Evolutionary conservation across 306 rosid species (phyloP).

Genomic region (Trichosanthes truncata): DNA sequence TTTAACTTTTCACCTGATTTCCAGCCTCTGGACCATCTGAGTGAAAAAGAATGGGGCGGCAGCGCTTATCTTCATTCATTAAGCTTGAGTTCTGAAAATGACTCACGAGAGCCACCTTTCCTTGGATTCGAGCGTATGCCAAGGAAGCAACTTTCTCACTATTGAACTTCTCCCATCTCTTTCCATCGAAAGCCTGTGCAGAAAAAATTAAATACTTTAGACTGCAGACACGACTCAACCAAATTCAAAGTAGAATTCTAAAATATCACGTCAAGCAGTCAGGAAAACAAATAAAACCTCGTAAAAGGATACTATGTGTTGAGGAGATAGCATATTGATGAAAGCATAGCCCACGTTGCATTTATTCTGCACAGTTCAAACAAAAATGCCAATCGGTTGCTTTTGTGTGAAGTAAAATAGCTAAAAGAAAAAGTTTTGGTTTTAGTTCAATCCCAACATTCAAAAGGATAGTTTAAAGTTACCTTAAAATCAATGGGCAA

Average conservation of each 20-base stretch:
- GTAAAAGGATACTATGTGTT: slow-evolving; percentile 62
- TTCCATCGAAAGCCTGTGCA: slow-evolving; percentile 72
- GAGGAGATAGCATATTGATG: slow-evolving; percentile 92
- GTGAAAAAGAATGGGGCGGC: slow-evolving; percentile 91
- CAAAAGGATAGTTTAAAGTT: slow-evolving; percentile 7
- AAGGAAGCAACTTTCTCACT: slow-evolving; percentile 89
- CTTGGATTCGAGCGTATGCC: slow-evolving; percentile 92
- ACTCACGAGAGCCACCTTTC: slow-evolving; percentile 76
- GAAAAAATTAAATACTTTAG: background rate
- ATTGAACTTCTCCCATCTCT: slow-evolving; percentile 90
- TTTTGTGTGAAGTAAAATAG: background rate
- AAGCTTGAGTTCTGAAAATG: slow-evolving; percentile 93
- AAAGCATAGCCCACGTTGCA: slow-evolving; percentile 98
- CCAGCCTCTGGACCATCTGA: slow-evolving; percentile 64
- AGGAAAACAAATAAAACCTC: slow-evolving; percentile 32
- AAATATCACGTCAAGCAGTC: background rate
- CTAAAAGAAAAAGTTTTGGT: slow-evolving; percentile 8
- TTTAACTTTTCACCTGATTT: slow-evolving; percentile 47
- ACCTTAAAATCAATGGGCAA: slow-evolving; percentile 94
- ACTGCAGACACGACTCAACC: background rate
- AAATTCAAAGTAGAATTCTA: background rate
- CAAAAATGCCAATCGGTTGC: background rate
- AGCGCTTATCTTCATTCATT: slow-evolving; percentile 89
- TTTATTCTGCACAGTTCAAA: slow-evolving; percentile 51
- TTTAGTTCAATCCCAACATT: slow-evolving; percentile 6